These are phyloP conservation scores for Smallanthus sonchifolius DNA, from an alignment of 129 eudicot species.

Conservation along the genomic window DNA sequence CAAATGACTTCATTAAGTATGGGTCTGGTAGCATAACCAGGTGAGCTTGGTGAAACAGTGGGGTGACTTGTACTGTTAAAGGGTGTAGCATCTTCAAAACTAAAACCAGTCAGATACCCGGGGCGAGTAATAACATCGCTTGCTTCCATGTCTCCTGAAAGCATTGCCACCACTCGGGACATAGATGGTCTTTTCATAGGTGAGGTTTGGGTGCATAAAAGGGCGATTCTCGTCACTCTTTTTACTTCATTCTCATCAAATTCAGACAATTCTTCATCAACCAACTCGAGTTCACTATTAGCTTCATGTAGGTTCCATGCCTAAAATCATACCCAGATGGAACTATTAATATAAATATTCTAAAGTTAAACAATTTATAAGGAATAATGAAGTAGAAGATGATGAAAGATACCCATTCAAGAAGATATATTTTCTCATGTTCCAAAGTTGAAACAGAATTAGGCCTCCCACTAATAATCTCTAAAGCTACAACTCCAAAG, in stretches of 20 bases:
- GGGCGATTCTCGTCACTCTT: slow-evolving; percentile 50
- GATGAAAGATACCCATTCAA: slow-evolving; percentile 55
- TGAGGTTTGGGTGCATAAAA: slow-evolving; percentile 73
- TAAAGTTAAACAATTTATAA: neutral
- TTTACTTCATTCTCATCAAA: slow-evolving; percentile 47
- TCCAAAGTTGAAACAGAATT: slow-evolving; percentile 59
- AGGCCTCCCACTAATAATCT: slow-evolving; percentile 70
- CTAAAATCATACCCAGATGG: slow-evolving; percentile 23
- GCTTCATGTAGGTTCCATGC: slow-evolving; percentile 77
- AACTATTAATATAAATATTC: neutral
- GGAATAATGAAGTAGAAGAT: neutral
- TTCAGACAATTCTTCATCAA: slow-evolving; percentile 38
- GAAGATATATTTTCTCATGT: slow-evolving; percentile 60
- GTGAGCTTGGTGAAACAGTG: neutral
- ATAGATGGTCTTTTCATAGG: slow-evolving; percentile 63
- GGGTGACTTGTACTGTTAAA: slow-evolving; percentile 21
- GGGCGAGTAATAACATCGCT: slow-evolving; percentile 46
- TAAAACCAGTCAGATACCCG: slow-evolving; percentile 57
- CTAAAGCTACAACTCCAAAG: slow-evolving; percentile 83
- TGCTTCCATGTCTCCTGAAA: slow-evolving; percentile 62
- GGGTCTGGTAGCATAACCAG: slow-evolving; percentile 9
- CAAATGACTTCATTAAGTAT: too few species aligned
- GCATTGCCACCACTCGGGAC: slow-evolving; percentile 86
- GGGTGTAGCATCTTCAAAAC: slow-evolving; percentile 39
- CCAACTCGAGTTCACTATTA: slow-evolving; percentile 47